These are phyloP conservation scores for Hibiscus trionum DNA, from an alignment of 345 rosid species.

Conservation along the genomic window DNA sequence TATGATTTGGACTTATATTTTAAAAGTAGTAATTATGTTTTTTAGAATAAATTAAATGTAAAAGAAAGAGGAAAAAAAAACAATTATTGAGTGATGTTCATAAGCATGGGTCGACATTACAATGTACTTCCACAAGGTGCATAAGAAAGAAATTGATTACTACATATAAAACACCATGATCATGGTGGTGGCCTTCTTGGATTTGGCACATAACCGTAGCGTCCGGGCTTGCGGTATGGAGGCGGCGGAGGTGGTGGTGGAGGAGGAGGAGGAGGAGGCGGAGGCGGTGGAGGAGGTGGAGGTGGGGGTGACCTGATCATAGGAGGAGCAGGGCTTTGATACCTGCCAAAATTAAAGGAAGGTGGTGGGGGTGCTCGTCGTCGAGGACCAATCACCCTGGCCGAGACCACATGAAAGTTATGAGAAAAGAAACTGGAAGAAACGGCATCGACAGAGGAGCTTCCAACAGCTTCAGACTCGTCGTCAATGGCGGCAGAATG, in stretches of 20 bases:
- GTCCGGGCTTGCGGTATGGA: background rate
- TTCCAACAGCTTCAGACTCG: background rate
- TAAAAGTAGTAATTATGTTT: no score
- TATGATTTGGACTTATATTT: no score
- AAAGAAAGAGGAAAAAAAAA: background rate
- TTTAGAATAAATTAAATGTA: no score
- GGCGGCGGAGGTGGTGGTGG: background rate
- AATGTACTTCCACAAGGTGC: no score
- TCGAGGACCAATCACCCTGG: background rate
- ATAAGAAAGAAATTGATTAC: background rate
- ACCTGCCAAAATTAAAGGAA: background rate
- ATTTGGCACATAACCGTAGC: background rate
- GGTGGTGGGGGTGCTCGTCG: conserved; percentile 1
- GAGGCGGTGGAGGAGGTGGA: background rate
- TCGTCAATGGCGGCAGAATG: background rate
- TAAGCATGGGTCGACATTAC: no score
- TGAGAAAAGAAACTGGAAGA: background rate
- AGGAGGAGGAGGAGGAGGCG: background rate
- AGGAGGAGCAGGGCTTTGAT: conserved; percentile 6
- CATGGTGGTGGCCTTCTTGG: background rate
- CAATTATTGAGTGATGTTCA: background rate
- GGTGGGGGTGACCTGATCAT: background rate
- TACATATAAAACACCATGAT: background rate
- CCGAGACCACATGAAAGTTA: background rate
- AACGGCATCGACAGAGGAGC: background rate